Evolutionary conservation across 495 filamentous ascomycete genomes (phyloP).

Genomic region (Aspergillus indologenus): DNA sequence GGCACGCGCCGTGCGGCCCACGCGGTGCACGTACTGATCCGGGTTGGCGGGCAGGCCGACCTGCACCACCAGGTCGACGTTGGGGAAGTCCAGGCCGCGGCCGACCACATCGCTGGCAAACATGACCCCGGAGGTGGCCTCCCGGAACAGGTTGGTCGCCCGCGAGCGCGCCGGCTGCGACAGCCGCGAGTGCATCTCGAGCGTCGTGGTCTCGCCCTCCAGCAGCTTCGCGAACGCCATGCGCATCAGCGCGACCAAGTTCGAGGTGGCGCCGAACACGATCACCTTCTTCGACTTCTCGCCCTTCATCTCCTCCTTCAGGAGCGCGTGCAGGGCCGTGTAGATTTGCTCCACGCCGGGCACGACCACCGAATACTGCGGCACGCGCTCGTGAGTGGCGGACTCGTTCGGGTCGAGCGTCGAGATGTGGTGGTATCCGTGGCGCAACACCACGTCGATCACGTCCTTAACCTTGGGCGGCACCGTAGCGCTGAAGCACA

Average conservation of each 20-base stretch:
- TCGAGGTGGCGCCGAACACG: conserved; percentile 43
- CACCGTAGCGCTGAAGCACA: conserved; percentile 72
- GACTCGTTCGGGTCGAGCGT: conserved; percentile 59
- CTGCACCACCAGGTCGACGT: conserved; percentile 88
- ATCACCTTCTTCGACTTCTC: conserved; percentile 62
- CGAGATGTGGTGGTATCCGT: conserved; percentile 57
- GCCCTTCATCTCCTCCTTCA: conserved; percentile 47
- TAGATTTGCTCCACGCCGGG: conserved; percentile 53
- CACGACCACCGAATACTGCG: conserved; percentile 56
- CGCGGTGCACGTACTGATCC: conserved; percentile 85
- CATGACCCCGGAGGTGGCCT: conserved; percentile 51
- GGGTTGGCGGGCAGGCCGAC: conserved; percentile 65
- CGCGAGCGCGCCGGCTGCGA: conserved; percentile 54
- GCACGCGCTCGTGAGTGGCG: conserved; percentile 59
- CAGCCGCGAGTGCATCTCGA: conserved; percentile 60
- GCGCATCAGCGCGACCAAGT: background rate
- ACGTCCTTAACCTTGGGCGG: conserved; percentile 61
- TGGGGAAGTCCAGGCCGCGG: conserved; percentile 89
- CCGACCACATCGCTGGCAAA: conserved; percentile 70
- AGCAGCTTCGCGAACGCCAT: background rate
- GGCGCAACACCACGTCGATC: conserved; percentile 52
- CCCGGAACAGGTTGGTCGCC: conserved; percentile 59
- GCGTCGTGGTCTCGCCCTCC: conserved; percentile 41
- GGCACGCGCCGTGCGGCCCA: conserved; percentile 69
- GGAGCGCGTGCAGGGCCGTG: conserved; percentile 45